A percentile compares a stretch with the other conserved stretches of the same genome.
Evolutionary conservation across 2,329 filamentous ascomycete species (phyloP).

Genomic region (Cercospora brassicicola): DNA sequence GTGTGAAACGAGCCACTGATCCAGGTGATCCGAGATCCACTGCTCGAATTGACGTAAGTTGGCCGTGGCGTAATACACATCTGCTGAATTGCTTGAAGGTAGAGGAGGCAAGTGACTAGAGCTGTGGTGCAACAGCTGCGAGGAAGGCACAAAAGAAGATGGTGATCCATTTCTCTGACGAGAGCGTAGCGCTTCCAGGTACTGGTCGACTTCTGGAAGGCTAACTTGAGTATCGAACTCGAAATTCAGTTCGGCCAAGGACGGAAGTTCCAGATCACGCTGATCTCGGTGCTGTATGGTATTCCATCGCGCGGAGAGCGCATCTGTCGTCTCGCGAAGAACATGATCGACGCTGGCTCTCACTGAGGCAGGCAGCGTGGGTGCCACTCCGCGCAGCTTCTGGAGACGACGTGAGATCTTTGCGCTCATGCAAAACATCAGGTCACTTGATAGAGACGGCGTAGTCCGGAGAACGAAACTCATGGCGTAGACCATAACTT

Average conservation of each 20-base stretch:
- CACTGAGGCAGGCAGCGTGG: not conserved
- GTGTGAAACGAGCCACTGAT: not conserved
- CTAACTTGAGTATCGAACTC: slow-evolving; percentile 18
- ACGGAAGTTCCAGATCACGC: slow-evolving; percentile 13
- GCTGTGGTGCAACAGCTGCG: slow-evolving; percentile 5
- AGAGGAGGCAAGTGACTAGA: slow-evolving; percentile 19
- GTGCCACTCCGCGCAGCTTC: slow-evolving; percentile 20
- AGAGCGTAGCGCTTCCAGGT: slow-evolving; percentile 15
- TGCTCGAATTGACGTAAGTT: slow-evolving; percentile 16
- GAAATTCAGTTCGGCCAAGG: slow-evolving; percentile 17
- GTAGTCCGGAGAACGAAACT: slow-evolving; percentile 49
- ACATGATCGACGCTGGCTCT: not conserved
- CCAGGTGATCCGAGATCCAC: slow-evolving; percentile 2
- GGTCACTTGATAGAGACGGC: slow-evolving; percentile 7
- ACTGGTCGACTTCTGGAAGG: slow-evolving; percentile 25
- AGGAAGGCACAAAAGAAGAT: slow-evolving; percentile 17
- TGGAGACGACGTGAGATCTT: slow-evolving; percentile 31
- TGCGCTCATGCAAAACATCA: slow-evolving; percentile 27
- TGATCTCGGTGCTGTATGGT: slow-evolving; percentile 5
- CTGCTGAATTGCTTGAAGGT: not conserved
- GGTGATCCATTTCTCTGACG: not conserved
- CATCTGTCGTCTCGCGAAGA: not conserved
- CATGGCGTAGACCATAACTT: slow-evolving; percentile 14
- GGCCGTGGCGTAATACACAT: not conserved
- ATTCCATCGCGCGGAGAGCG: not conserved